A percentile compares a stretch with the other conserved stretches of the same genome.
phyloP scores from a whole-genome alignment of 352 stramenopile species.

The Globisporangium radiosum region DNA sequence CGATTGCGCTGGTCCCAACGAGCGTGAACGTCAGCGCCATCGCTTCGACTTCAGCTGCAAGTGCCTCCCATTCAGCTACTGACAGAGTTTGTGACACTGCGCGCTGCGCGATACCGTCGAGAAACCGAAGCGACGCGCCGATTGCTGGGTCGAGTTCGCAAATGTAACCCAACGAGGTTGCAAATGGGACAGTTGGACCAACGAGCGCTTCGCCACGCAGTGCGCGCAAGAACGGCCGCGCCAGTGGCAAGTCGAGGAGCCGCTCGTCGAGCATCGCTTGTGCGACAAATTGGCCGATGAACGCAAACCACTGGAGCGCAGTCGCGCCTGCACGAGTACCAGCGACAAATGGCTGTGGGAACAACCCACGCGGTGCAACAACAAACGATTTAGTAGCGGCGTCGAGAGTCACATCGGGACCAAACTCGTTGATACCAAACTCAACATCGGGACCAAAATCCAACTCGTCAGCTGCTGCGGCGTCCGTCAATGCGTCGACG shows the following conservation, averaged over 20 bases:
- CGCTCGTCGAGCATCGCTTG: slow-evolving; percentile 81
- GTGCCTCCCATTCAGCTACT: too few species aligned
- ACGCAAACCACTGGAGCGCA: slow-evolving; percentile 57
- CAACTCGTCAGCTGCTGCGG: slow-evolving; percentile 12
- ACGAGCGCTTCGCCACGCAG: slow-evolving; percentile 48
- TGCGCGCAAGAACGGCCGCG: slow-evolving; percentile 59
- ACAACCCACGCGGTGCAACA: background rate
- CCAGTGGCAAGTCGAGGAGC: slow-evolving; percentile 74
- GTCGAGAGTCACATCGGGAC: background rate
- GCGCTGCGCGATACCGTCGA: slow-evolving; percentile 28
- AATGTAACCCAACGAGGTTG: slow-evolving; percentile 52
- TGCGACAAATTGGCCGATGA: slow-evolving; percentile 59
- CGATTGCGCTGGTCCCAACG: slow-evolving; percentile 52
- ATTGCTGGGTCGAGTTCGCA: slow-evolving; percentile 61
- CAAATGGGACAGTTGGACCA: slow-evolving; percentile 21
- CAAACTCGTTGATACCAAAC: slow-evolving; percentile 47
- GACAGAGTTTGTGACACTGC: background rate
- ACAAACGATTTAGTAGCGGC: background rate
- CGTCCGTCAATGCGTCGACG: slow-evolving; percentile 38
- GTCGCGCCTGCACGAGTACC: too few species aligned
- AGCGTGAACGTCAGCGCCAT: slow-evolving; percentile 78
- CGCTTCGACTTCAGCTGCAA: slow-evolving; percentile 27
- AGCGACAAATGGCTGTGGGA: slow-evolving; percentile 4
- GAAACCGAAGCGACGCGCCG: slow-evolving; percentile 54
- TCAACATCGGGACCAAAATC: slow-evolving; percentile 39